Evolutionary conservation across 352 stramenopile genomes (phyloP).

Genomic region (Phytophthora meadii): DNA sequence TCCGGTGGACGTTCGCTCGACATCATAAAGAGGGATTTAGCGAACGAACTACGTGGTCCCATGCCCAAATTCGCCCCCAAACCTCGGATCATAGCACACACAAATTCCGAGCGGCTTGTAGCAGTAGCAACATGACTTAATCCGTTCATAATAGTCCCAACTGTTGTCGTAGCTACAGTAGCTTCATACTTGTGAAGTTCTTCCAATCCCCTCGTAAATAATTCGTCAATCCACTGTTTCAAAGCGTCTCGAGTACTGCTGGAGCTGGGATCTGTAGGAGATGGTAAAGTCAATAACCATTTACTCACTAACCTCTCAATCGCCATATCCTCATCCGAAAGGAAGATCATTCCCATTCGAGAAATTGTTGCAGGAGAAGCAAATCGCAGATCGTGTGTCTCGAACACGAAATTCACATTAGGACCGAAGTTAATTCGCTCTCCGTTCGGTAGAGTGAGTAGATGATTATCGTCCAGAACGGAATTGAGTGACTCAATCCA

Average conservation of each 20-base stretch:
- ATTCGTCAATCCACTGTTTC: slow-evolving; percentile 91
- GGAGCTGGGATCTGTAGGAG: slow-evolving; percentile 16
- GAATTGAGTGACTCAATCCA: slow-evolving; percentile 98
- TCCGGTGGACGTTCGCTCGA: slow-evolving; percentile 91
- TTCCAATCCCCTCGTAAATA: slow-evolving; percentile 91
- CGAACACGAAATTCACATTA: slow-evolving; percentile 98
- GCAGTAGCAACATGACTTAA: slow-evolving; percentile 87
- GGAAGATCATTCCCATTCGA: slow-evolving; percentile 97
- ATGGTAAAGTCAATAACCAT: slow-evolving; percentile 68
- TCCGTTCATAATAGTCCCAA: slow-evolving; percentile 94
- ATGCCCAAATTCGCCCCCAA: slow-evolving; percentile 93
- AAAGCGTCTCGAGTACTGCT: slow-evolving; percentile 59
- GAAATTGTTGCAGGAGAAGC: slow-evolving; percentile 97
- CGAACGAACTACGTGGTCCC: slow-evolving; percentile 77
- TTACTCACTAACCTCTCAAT: slow-evolving; percentile 81
- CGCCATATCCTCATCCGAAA: slow-evolving; percentile 92
- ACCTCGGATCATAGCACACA: slow-evolving; percentile 91
- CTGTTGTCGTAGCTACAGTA: slow-evolving; percentile 93
- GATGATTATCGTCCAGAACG: slow-evolving; percentile 96
- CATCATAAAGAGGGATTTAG: slow-evolving; percentile 93
- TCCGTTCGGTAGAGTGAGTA: slow-evolving; percentile 96
- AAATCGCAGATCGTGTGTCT: slow-evolving; percentile 95
- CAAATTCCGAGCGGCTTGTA: slow-evolving; percentile 86
- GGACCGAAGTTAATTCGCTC: slow-evolving; percentile 95
- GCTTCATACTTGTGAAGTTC: slow-evolving; percentile 87